phyloP scores from a whole-genome alignment of 495 filamentous ascomycete species.

The Niebla homalea region DNA sequence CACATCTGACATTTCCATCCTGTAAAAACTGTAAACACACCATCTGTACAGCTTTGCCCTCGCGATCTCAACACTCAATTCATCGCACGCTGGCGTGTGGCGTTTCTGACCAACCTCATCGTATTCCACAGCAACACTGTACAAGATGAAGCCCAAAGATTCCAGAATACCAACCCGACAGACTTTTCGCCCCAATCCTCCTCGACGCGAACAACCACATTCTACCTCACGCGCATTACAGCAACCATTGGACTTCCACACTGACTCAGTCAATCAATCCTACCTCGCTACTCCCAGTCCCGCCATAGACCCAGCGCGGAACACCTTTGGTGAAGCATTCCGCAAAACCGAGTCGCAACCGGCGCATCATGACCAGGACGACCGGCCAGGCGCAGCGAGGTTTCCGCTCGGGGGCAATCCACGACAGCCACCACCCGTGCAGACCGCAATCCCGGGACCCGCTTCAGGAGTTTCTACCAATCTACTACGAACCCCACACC shows the following conservation, averaged over 20 bases:
- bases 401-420: background rate
- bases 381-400: background rate
- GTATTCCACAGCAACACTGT: too few relatives aligned
- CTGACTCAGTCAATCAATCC: constrained; percentile 15
- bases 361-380: constrained; percentile 6
- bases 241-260: constrained; percentile 17
- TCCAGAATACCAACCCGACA: too few relatives aligned
- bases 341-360: constrained; percentile 5
- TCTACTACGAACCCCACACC: background rate
- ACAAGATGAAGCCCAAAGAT: too few relatives aligned
- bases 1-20: too few relatives aligned
- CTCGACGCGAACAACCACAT: background rate
- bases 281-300: constrained; percentile 17
- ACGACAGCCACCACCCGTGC: constrained; percentile 3
- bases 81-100: too few relatives aligned
- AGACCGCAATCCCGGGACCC: constrained; percentile 6
- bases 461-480: background rate
- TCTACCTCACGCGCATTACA: constrained; percentile 7
- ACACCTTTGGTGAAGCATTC: constrained; percentile 5
- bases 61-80: too few relatives aligned
- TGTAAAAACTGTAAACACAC: too few relatives aligned
- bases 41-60: too few relatives aligned
- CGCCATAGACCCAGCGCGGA: constrained; percentile 6
- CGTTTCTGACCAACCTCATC: too few relatives aligned
- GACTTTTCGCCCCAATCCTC: too few relatives aligned